Evolutionary conservation across 192 early-diverging fungal species (phyloP).

Genomic region (Umbelopsis isabellina): DNA sequence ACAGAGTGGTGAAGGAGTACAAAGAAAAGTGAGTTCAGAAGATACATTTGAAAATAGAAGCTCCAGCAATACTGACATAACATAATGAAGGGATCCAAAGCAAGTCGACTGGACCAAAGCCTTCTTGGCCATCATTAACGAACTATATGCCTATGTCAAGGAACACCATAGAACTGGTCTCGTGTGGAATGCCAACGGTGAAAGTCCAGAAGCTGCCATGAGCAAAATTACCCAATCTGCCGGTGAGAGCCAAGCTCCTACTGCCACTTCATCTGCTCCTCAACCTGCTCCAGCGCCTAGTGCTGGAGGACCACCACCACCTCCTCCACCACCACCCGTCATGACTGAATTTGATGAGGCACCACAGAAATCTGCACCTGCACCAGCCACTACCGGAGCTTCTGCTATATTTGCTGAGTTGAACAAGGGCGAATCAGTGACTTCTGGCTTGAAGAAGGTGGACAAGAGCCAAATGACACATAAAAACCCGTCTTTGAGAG

Average conservation of each 20-base stretch:
- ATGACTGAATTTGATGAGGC: conserved; percentile 24
- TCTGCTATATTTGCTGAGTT: conserved; percentile 82
- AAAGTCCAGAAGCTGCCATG: conserved; percentile 47
- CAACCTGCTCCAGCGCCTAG: conserved; percentile 40
- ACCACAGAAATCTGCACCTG: conserved; percentile 22
- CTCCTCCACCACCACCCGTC: conserved; percentile 57
- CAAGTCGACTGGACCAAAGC: conserved; percentile 88
- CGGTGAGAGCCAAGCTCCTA: conserved; percentile 21
- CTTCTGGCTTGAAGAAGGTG: conserved; percentile 88
- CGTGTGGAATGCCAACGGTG: conserved; percentile 88
- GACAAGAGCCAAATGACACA: conserved; percentile 97
- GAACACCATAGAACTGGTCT: conserved; percentile 87
- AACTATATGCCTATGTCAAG: conserved; percentile 87
- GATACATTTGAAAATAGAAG: neutral
- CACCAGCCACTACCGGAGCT: conserved; percentile 44
- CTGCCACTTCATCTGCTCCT: conserved; percentile 45
- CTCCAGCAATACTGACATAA: neutral
- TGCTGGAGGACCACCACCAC: conserved; percentile 52
- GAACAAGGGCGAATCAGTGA: conserved; percentile 77
- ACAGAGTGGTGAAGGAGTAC: conserved; percentile 87
- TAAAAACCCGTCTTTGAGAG: conserved; percentile 93
- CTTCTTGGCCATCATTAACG: conserved; percentile 69
- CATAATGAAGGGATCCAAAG: conserved; percentile 60
- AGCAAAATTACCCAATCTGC: conserved; percentile 31
- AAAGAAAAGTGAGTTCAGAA: conserved; percentile 75